phyloP scores from a whole-genome alignment of 2,329 filamentous ascomycete genomes.

The Lanzia echinophila region DNA sequence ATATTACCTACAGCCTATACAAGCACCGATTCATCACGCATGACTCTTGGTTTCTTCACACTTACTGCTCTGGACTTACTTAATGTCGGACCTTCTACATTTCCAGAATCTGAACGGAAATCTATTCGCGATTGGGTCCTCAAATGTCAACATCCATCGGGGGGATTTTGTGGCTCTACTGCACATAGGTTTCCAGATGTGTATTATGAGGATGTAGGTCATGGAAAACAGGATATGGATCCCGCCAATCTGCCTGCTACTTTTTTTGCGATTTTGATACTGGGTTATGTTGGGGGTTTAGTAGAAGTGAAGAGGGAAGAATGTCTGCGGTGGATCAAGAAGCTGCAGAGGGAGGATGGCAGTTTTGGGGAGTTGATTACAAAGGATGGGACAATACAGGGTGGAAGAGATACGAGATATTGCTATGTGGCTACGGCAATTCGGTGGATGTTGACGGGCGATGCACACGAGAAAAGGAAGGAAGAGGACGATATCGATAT shows the following conservation, averaged over 20 bases:
- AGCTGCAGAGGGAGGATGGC: constrained; percentile 73
- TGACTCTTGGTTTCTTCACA: constrained; percentile 85
- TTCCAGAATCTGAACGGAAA: constrained; percentile 42
- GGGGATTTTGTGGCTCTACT: constrained; percentile 84
- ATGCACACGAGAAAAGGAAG: constrained; percentile 39
- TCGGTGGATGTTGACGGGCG: constrained; percentile 72
- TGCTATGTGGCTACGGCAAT: constrained; percentile 80
- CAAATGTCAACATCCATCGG: constrained; percentile 73
- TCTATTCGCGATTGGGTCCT: constrained; percentile 71
- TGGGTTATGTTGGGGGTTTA: constrained; percentile 57
- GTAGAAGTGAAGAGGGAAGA: constrained; percentile 58
- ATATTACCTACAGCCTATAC: constrained; percentile 79
- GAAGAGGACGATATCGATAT: constrained; percentile 67
- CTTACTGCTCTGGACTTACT: constrained; percentile 80
- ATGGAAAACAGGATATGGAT: constrained; percentile 54
- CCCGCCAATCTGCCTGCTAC: constrained; percentile 82
- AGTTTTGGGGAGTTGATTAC: constrained; percentile 83
- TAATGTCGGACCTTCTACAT: constrained; percentile 48
- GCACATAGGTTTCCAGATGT: constrained; percentile 45
- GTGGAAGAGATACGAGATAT: constrained; percentile 78
- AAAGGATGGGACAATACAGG: constrained; percentile 52
- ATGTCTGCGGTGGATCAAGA: constrained; percentile 67
- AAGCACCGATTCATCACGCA: constrained; percentile 80
- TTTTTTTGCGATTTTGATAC: constrained; percentile 74
- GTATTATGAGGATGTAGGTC: constrained; percentile 30